Percentiles rank a stretch among this genome's conserved stretches.
Conservation (phyloP, 805 yeast genomes). For the Candida michaelii region DNA sequence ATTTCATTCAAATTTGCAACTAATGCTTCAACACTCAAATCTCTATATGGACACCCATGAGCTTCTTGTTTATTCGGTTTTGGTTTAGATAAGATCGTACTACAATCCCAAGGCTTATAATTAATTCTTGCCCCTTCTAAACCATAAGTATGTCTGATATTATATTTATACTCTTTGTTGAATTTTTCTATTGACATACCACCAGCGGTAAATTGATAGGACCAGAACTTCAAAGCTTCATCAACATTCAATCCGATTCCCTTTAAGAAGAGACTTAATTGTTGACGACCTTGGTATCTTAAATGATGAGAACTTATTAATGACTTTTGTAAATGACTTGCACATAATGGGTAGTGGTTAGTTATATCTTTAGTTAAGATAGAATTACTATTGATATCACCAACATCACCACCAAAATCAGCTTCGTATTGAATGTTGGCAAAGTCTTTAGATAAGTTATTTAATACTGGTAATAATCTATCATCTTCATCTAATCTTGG, state of each 20-base stretch:
- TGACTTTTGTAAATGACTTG: constrained; percentile 62
- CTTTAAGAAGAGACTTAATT: constrained; percentile 78
- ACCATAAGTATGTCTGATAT: constrained; percentile 87
- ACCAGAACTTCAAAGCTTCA: constrained; percentile 87
- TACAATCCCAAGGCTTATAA: constrained; percentile 84
- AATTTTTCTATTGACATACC: constrained; percentile 70
- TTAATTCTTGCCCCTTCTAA: constrained; percentile 86
- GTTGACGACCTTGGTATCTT: constrained; percentile 81
- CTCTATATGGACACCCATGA: constrained; percentile 95
- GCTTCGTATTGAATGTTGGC: constrained; percentile 53
- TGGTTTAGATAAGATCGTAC: constrained; percentile 69
- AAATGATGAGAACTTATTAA: constrained; percentile 66
- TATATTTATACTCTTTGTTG: constrained; percentile 85
- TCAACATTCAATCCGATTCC: constrained; percentile 87
- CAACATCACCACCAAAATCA: constrained; percentile 38
- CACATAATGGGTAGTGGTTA: constrained; percentile 82
- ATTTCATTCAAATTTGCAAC: constrained; percentile 54
- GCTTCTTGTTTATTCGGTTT: constrained; percentile 65
- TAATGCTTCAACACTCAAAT: constrained; percentile 64
- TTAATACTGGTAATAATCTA: constrained; percentile 78
- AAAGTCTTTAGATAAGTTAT: constrained; percentile 63
- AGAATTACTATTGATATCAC: constrained; percentile 58
- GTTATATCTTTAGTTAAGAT: constrained; percentile 55
- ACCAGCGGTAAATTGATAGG: constrained; percentile 59
- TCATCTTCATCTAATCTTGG: constrained; percentile 92